Base-by-base conservation (phyloP, 2,329 filamentous ascomycete genomes). In the Aspergillus piperis region DNA sequence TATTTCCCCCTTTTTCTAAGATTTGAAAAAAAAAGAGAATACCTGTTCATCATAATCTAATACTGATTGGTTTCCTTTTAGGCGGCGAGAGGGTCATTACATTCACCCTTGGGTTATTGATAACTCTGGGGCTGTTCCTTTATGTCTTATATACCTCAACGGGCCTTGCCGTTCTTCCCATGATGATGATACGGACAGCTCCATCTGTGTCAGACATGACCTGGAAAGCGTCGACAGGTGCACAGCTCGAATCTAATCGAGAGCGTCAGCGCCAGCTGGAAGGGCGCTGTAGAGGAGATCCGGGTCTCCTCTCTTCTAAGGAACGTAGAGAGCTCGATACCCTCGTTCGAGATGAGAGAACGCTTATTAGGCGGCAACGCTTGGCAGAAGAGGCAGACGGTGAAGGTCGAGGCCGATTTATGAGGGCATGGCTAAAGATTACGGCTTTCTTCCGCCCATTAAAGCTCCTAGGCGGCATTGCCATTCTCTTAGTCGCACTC, bases 231-330 rank as follows among this genome's bases (percentile, higher is more conserved):
- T 90, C 84, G 15, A 96, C 92, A 0, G 86, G 90, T 3, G 86
- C 90, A 3, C 90, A 93, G 64, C 84, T 99, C 1, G 90, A 94
- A 68, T 85, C 87, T 69, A 99, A 98, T 74, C 88, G 91, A 57
- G 94, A 98, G 78, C 89, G 93, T 47, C 95, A 98, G 77, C 86
- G 92, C 54, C 93, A 97, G 76, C 84, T 99, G 11, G 92, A 97
- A 74, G 86, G 91, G 69, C 91, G 93, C 66, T 93, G 90, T 70
- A 83, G 88, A 39, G 92, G 92, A 8, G 88, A 89, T 48, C 80
- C 87, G 3, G 90, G 87, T 27, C 89, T 88, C 17, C 84, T 98
- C 68, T 87, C 93, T 6, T 82, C 90, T 42, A 95, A 96, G 70
- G 94, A 98, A 68, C 87, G 91, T 62, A 87, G 94, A 38, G 94